Base-by-base conservation (phyloP, 2,329 filamentous ascomycete species). In the Parafenestella ontariensis region DNA sequence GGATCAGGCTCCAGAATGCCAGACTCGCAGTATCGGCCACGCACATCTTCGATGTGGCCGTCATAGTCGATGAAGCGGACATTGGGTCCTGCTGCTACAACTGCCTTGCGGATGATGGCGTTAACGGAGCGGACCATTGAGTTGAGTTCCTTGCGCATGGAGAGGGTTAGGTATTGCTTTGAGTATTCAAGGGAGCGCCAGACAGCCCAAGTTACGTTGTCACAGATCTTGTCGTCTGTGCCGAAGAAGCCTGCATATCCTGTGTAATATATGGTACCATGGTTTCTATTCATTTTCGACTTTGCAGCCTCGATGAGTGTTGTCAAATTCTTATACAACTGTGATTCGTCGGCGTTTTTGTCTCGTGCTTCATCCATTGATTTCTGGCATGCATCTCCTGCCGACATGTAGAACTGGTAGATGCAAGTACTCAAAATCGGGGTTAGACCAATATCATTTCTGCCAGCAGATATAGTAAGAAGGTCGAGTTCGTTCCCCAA, bases 181-280 rank as follows among this genome's bases (percentile, higher is more conserved):
- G 39, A 40, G 9, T 47, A 55, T 24, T 66, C 56, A 20, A 68
- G 46, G 26, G 54, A 47, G 28, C 55, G 56, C 70, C 68, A 71
- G 2, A 72, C 61, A 3, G 68, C 64, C 69, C 71, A 73, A 2
- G 67, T 69, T 1, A 72, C 62, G 21, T 68, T 66, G 50, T 73
- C 65, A 56, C 71, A 73, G 0, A 51, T 47, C 0, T 49, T 3
- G 26, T 69, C 69, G 2, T 65, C 64, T 1, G 54, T 51, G 23
- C 65, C 71, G 37, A 72, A 74, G 62, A 74, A 74, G 6, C 51
- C 39, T 1, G 72, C 65, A 29, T 73, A 74, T 7, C 68, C 68
- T 3, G 68, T 71, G 15, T 69, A 57, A 44, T 69, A 71, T 3
- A 73, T 65, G 3, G 62, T n/a, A 6, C 69, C 70, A 17, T 67